Conservation (phyloP, 2,329 filamentous ascomycete genomes). For the Trichoderma brevicompactum region DNA sequence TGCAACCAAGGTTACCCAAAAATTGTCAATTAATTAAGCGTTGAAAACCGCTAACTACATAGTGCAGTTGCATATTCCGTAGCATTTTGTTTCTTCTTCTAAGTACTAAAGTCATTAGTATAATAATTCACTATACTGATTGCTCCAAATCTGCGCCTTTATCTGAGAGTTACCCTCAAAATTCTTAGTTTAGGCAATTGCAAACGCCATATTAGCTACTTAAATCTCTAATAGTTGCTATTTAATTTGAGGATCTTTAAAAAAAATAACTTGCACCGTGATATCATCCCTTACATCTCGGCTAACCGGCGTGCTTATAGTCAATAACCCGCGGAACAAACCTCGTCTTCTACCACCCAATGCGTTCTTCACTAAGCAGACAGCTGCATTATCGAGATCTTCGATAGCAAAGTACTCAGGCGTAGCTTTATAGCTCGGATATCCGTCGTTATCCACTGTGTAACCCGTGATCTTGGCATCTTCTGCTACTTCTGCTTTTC, state of each 20-base stretch:
- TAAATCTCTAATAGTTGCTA: too few species aligned
- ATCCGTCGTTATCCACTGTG: slow-evolving; percentile 33
- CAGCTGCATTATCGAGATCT: slow-evolving; percentile 76
- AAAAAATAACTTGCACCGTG: slow-evolving; percentile 82
- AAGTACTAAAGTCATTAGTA: too few species aligned
- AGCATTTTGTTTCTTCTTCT: too few species aligned
- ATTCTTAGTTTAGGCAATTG: too few species aligned
- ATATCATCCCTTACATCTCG: slow-evolving; percentile 71
- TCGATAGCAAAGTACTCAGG: slow-evolving; percentile 70
- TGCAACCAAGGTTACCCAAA: too few species aligned
- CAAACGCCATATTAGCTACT: neutral
- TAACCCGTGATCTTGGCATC: slow-evolving; percentile 29
- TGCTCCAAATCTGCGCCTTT: too few species aligned
- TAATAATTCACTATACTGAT: too few species aligned
- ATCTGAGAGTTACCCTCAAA: too few species aligned
- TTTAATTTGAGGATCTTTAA: slow-evolving; percentile 32
- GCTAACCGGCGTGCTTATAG: slow-evolving; percentile 71
- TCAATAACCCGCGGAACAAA: slow-evolving; percentile 73
- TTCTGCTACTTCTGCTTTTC: slow-evolving; percentile 35
- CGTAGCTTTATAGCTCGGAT: slow-evolving; percentile 35
- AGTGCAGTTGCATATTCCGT: too few species aligned
- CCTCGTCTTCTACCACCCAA: slow-evolving; percentile 76
- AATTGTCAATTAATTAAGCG: too few species aligned
- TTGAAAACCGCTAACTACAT: too few species aligned
- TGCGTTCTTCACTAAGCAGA: slow-evolving; percentile 79